These are phyloP conservation scores for Aphanocladium album DNA, from an alignment of 2,329 filamentous ascomycete species.

Conservation along the genomic window DNA sequence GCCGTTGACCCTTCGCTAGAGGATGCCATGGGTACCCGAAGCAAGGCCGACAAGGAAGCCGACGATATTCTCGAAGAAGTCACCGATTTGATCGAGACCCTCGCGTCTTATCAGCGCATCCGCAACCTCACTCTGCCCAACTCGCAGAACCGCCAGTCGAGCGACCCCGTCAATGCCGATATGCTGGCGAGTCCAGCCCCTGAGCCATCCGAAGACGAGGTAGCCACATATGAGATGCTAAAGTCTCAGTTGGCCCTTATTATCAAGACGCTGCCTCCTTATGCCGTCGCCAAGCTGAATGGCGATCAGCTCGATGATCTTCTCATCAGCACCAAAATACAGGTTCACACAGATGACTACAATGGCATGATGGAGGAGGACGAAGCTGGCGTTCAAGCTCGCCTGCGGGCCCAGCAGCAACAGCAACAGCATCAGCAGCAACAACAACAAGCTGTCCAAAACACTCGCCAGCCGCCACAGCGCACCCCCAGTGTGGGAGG, in stretches of 20 bases:
- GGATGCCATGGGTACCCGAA: conserved; percentile 46
- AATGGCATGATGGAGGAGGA: conserved; percentile 81
- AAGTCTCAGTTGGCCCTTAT: conserved; percentile 71
- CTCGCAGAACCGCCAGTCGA: conserved; percentile 55
- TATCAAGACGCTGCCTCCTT: conserved; percentile 72
- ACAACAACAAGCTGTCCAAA: conserved; percentile 23
- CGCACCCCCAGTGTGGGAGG: conserved; percentile 35
- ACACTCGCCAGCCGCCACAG: conserved; percentile 32
- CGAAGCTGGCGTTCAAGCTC: conserved; percentile 54
- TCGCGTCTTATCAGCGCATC: conserved; percentile 74
- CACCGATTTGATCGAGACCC: conserved; percentile 69
- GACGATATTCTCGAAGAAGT: conserved; percentile 70
- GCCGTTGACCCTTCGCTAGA: conserved; percentile 54
- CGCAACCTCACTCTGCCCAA: conserved; percentile 65
- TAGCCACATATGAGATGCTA: conserved; percentile 63
- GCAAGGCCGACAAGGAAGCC: conserved; percentile 58
- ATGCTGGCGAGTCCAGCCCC: conserved; percentile 63
- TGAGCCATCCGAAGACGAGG: conserved; percentile 60
- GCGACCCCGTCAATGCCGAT: conserved; percentile 60
- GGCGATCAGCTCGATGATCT: conserved; percentile 80
- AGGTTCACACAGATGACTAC: conserved; percentile 68
- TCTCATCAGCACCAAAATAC: conserved; percentile 72
- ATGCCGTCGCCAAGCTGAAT: conserved; percentile 79
- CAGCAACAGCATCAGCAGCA: conserved; percentile 18
- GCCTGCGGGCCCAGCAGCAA: conserved; percentile 37